Percentiles rank a stretch among this genome's conserved stretches.
phyloP scores from a whole-genome alignment of 192 early-diverging fungal species.

The Rhizoclosmatium globosum region DNA sequence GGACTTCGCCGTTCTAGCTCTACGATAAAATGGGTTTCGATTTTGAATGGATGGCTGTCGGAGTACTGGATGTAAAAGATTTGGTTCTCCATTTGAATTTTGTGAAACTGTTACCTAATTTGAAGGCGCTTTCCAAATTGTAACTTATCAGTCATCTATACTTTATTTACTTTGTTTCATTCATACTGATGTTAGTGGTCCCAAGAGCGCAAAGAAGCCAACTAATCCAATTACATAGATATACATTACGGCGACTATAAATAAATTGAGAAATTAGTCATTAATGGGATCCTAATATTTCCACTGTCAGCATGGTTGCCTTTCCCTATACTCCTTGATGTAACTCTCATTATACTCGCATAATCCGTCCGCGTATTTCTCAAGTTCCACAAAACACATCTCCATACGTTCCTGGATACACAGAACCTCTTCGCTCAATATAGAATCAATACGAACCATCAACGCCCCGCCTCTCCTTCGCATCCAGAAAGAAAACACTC shows the following conservation, averaged over 20 bases:
- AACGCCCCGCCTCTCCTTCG: background rate
- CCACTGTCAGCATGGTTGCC: background rate
- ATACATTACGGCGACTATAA: constrained; percentile 4
- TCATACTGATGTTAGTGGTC: constrained; percentile 29
- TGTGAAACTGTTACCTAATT: too few relatives aligned
- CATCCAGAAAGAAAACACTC: constrained; percentile 21
- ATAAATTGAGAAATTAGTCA: background rate
- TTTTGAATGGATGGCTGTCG: background rate
- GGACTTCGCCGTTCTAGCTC: background rate
- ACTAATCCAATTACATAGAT: constrained; percentile 40
- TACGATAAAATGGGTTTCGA: background rate
- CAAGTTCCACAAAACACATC: background rate
- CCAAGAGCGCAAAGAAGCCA: constrained; percentile 36
- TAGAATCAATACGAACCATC: background rate
- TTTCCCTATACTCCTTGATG: too few relatives aligned
- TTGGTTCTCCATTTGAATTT: too few relatives aligned
- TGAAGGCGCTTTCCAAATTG: too few relatives aligned
- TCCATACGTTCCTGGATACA: too few relatives aligned
- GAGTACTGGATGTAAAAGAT: background rate
- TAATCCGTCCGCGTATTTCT: too few relatives aligned
- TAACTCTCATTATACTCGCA: too few relatives aligned
- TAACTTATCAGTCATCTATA: too few relatives aligned
- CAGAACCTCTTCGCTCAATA: background rate
- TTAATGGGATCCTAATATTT: background rate
- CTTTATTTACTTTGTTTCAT: too few relatives aligned